Evolutionary conservation across 441 rosid genomes (phyloP).

Genomic region (Macaranga tanarius): DNA sequence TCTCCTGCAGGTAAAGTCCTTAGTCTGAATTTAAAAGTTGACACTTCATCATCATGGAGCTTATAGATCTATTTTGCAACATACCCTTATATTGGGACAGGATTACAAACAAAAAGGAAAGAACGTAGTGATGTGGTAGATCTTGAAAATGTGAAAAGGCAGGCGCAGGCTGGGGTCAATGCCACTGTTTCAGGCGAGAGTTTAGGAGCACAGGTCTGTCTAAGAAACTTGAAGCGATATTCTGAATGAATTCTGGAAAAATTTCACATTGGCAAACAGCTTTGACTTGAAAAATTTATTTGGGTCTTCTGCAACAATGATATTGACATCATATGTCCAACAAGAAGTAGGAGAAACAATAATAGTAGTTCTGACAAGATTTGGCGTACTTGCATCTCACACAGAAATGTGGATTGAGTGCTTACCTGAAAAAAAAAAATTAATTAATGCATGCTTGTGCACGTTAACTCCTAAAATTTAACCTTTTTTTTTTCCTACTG

Average conservation of each 20-base stretch:
- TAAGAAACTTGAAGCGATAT: slow-evolving; percentile 6
- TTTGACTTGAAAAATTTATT: neutral
- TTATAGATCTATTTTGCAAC: slow-evolving; percentile 8
- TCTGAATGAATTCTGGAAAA: neutral
- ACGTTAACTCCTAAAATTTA: neutral
- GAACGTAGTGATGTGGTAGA: slow-evolving; percentile 40
- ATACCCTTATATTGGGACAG: slow-evolving; percentile 32
- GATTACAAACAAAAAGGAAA: slow-evolving; percentile 57
- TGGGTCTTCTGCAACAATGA: neutral
- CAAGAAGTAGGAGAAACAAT: neutral
- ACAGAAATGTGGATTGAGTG: neutral
- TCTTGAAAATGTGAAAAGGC: slow-evolving; percentile 39
- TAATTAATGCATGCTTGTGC: neutral
- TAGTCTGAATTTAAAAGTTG: slow-evolving; percentile 5
- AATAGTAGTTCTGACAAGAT: neutral
- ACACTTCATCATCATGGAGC: slow-evolving; percentile 5
- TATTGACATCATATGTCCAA: neutral
- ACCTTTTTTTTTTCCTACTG: neutral
- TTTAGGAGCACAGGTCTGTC: slow-evolving; percentile 39
- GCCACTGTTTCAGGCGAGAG: slow-evolving; percentile 26
- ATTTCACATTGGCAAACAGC: neutral
- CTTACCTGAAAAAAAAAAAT: neutral
- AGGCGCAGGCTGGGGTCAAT: slow-evolving; percentile 27
- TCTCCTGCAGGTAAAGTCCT: slow-evolving; percentile 37
- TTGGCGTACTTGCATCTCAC: neutral